Percentiles rank a stretch among this genome's conserved stretches.
phyloP scores from a whole-genome alignment of 495 filamentous ascomycete species.

The Penicillium manginii region DNA sequence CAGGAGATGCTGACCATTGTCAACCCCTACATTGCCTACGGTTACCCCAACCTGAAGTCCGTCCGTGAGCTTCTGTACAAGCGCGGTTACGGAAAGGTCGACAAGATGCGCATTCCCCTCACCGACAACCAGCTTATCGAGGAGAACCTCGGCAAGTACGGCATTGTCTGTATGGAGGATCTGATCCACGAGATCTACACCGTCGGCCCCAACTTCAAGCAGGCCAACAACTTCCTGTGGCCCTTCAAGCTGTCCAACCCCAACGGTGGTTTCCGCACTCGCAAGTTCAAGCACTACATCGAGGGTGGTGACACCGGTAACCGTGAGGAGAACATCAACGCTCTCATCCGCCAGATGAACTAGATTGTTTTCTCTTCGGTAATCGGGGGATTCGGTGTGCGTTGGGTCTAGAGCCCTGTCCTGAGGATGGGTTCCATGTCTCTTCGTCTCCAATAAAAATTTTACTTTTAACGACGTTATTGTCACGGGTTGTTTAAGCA shows the following conservation, averaged over 20 bases:
- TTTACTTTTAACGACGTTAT: conserved; percentile 24
- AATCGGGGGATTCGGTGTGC: conserved; percentile 3
- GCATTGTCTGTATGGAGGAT: conserved; percentile 99
- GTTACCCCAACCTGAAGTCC: conserved; percentile 98
- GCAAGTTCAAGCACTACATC: conserved; percentile 99
- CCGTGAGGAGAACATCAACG: conserved; percentile 98
- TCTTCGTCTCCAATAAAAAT: conserved; percentile 9
- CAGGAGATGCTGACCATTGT: conserved; percentile 96
- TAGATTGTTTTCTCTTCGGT: conserved; percentile 52
- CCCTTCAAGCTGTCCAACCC: conserved; percentile 99
- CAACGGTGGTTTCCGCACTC: conserved; percentile 88
- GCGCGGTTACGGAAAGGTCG: conserved; percentile 96
- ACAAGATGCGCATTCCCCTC: conserved; percentile 93
- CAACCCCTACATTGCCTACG: conserved; percentile 98
- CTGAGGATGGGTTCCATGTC: conserved; percentile 16
- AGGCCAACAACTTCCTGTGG: conserved; percentile 99
- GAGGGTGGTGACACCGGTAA: conserved; percentile 98
- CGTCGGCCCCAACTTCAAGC: conserved; percentile 99
- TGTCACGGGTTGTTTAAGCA: conserved; percentile 42
- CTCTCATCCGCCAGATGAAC: conserved; percentile 97
- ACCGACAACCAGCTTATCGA: conserved; percentile 99
- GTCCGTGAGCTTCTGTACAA: conserved; percentile 99
- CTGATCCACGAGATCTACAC: conserved; percentile 99
- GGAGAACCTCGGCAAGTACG: conserved; percentile 93
- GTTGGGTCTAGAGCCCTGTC: neutral